Base-by-base conservation (phyloP, 179 eudicot genomes). In the Spinacia oleracea region DNA sequence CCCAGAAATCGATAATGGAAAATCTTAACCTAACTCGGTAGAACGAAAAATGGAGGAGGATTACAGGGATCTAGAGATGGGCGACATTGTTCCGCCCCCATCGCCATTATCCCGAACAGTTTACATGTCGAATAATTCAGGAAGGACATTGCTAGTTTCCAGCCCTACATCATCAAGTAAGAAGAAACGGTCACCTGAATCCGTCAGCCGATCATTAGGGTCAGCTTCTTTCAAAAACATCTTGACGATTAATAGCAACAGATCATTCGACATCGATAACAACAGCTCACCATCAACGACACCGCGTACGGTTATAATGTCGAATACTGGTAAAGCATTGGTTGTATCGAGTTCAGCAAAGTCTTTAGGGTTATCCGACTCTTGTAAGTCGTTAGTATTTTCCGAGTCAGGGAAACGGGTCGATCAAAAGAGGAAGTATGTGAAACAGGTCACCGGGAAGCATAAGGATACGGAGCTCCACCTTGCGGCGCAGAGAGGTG, bases 381-480 rank as follows among this genome's bases (percentile, higher is more conserved):
- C 86, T 15, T 70, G 77, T 58, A 84, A 64, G n/a, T 69, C 78
- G 4, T 71, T 81, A 34, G 62, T 67, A 1, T 43, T 46, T 4
- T 80, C 76, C 9, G 65, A 75, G 21, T 82, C 82, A 1, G 43
- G 79, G 20, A 82, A 89, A 78, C 81, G 89, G 40, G 84, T 89
- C 1, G 97, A 90, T 42, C 93, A 88, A 66, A 88, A 77, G 69
- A 89, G 89, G 77, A 89, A 86, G 87, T 92, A 90, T 43, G 89
- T 92, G 75, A 90, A 90, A 78, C 97, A 93, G 79, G 96, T 93
- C 70, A 93, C 96, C 0, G 97, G 97, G 46, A 86, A 90, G 48
- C 94, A 91, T 80, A 90, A 93, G 48, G 97, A 91, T 69, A 91
- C 96, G 0, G 91, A 90, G 78, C 83, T 91, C n/a, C 96, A 93